Conservation (phyloP, 2,329 filamentous ascomycete species). For the Talaromyces rugulosus region DNA sequence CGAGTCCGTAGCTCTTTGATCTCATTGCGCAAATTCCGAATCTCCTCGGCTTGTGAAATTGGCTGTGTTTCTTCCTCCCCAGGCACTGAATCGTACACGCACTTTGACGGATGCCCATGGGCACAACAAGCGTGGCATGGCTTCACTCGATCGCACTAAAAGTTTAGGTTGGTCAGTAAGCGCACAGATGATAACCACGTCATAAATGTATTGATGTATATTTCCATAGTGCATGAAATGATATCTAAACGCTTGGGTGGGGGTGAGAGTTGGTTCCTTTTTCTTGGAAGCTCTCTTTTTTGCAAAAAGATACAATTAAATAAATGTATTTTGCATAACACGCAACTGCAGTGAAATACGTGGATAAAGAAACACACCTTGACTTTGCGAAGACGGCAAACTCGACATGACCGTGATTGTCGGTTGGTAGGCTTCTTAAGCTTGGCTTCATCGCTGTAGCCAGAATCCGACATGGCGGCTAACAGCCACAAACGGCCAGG, state of each 20-base stretch:
- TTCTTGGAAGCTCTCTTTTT: neutral
- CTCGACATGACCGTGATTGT: slow-evolving; percentile 35
- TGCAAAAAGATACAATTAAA: neutral
- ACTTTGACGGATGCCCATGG: slow-evolving; percentile 36
- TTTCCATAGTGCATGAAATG: neutral
- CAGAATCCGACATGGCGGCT: slow-evolving; percentile 4
- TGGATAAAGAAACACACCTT: slow-evolving; percentile 25
- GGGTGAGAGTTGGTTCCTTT: no score
- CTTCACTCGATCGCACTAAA: slow-evolving; percentile 35
- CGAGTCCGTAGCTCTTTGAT: slow-evolving; percentile 27
- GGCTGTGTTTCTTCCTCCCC: slow-evolving; percentile 30
- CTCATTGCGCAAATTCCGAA: slow-evolving; percentile 30
- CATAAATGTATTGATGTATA: neutral
- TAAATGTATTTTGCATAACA: slow-evolving; percentile 1
- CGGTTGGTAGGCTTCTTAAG: slow-evolving; percentile 23
- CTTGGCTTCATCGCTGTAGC: slow-evolving; percentile 8
- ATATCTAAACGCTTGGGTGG: neutral
- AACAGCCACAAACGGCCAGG: slow-evolving; percentile 6
- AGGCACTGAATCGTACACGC: slow-evolving; percentile 28
- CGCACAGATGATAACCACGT: neutral
- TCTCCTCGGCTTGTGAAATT: slow-evolving; percentile 34
- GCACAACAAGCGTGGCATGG: slow-evolving; percentile 38
- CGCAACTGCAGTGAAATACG: slow-evolving; percentile 8
- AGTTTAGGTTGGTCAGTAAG: neutral
- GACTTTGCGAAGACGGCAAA: slow-evolving; percentile 36